Evolutionary conservation across 352 stramenopile species (phyloP), one percentile per base, ranked within the genome.

Genomic region (Globisporangium radiosum): DNA sequence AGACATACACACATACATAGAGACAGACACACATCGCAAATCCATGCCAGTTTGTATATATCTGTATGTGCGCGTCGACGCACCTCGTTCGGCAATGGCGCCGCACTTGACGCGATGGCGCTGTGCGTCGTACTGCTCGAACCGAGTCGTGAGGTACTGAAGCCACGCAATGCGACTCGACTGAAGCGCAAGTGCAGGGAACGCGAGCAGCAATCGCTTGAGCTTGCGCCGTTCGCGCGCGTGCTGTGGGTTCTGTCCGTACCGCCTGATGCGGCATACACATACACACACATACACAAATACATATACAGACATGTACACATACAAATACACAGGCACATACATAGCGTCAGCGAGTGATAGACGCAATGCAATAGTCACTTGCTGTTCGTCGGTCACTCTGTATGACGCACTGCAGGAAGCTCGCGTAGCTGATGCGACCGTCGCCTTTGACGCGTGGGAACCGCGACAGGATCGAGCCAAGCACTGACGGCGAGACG

Each of bases 401-500:
- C n/a, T n/a, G n/a, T n/a, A n/a, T n/a, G n/a, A n/a, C n/a, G n/a
- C n/a, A n/a, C n/a, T n/a, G n/a, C n/a, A 88, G 68, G 56, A 88
- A 87, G 8, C 56, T 58, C 1, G 59, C 40, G 45, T 85, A 86
- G 56, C 58, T 70, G 54, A 88, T 69, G 36, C 59, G 54, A 8
- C 69, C 62, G 19, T 72, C 66, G 2, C 47, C 5, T 13, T 43
- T 48, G 4, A 68, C 65, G 14, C 75, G 67, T 15, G 75, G 57
- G 50, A 89, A 86, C 37, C 74, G 71, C 5, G 77, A 78, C 0
- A 88, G 64, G 13, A 88, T 81, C 37, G 65, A 73, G 13, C 54
- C 67, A 0, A 85, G 56, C 15, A 80, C 57, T 0, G 66, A 47
- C 1, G 47, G 17, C 0, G 67, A 54, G n/a, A 87, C 60, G 1